These are phyloP conservation scores for Hanseniaspora mollemarum DNA, from an alignment of 805 yeast species.

Conservation along the genomic window DNA sequence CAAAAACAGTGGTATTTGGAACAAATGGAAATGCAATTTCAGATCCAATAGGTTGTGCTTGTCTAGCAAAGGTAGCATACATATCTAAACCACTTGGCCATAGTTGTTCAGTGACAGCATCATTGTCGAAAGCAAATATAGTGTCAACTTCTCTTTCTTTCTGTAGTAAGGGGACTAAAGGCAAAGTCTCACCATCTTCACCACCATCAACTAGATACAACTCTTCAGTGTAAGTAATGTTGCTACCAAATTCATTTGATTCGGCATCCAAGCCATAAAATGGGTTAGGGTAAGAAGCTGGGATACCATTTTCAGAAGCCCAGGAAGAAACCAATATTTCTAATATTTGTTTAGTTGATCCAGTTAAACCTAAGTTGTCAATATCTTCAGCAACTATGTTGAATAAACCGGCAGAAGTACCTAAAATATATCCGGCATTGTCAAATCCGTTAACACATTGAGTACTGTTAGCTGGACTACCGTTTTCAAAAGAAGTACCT, in stretches of 20 bases:
- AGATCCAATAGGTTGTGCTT: constrained; percentile 41
- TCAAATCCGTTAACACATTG: constrained; percentile 64
- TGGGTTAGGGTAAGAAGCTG: constrained; percentile 71
- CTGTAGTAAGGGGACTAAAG: constrained; percentile 50
- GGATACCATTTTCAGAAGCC: constrained; percentile 46
- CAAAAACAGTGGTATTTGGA: constrained; percentile 56
- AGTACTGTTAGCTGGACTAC: constrained; percentile 38
- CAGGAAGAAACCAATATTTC: constrained; percentile 39
- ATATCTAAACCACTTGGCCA: constrained; percentile 67
- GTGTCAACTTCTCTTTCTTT: constrained; percentile 52
- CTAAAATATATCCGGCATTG: constrained; percentile 69
- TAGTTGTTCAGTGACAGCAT: constrained; percentile 47
- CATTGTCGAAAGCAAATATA: constrained; percentile 54
- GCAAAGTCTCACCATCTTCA: constrained; percentile 55
- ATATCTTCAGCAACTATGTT: constrained; percentile 38
- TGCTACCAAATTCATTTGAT: constrained; percentile 23
- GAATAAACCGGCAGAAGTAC: constrained; percentile 73
- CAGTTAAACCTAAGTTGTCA: constrained; percentile 21
- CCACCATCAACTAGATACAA: constrained; percentile 63
- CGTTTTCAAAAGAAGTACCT: constrained; percentile 56
- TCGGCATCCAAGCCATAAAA: constrained; percentile 36
- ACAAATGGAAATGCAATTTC: constrained; percentile 69
- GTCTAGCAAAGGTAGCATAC: constrained; percentile 46
- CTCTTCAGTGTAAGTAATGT: constrained; percentile 34
- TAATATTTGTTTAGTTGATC: constrained; percentile 39